These are phyloP conservation scores for Plectranthus barbatus DNA, from an alignment of 257 asterid species.

Conservation along the genomic window DNA sequence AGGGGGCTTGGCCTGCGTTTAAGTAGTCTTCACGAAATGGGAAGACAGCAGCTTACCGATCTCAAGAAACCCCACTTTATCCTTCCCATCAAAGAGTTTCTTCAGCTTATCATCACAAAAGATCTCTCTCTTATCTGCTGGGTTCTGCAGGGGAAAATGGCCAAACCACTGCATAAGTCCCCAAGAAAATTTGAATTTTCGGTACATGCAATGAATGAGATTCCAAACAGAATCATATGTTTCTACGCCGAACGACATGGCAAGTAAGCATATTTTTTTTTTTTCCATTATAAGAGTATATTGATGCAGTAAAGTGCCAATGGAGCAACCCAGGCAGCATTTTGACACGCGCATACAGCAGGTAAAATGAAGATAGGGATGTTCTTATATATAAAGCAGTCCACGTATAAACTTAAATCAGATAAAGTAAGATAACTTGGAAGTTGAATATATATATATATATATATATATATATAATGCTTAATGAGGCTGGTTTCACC, in stretches of 20 bases:
- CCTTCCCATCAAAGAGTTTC: slow-evolving; percentile 47
- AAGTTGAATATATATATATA: too few relatives aligned
- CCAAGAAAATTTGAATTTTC: neutral
- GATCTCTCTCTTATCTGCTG: slow-evolving; percentile 46
- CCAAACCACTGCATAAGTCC: neutral
- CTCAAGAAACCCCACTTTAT: slow-evolving; percentile 52
- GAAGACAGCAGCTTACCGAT: slow-evolving; percentile 42
- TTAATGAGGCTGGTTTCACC: neutral
- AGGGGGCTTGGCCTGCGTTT: slow-evolving; percentile 6
- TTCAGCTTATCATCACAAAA: slow-evolving; percentile 53
- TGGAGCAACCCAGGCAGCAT: neutral
- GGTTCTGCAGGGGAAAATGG: slow-evolving; percentile 35
- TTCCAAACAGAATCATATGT: neutral
- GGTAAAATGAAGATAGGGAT: too few relatives aligned
- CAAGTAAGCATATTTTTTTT: too few relatives aligned
- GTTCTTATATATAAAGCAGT: too few relatives aligned
- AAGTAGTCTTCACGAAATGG: slow-evolving; percentile 40
- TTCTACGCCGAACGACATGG: too few relatives aligned
- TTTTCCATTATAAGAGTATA: too few relatives aligned
- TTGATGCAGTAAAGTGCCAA: too few relatives aligned
- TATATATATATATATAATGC: neutral
- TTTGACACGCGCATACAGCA: too few relatives aligned
- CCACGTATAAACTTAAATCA: neutral
- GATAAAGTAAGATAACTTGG: neutral
- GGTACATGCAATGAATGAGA: neutral